These are phyloP conservation scores for Phytopythium oedochilum DNA, from an alignment of 352 stramenopile species.

Conservation along the genomic window DNA sequence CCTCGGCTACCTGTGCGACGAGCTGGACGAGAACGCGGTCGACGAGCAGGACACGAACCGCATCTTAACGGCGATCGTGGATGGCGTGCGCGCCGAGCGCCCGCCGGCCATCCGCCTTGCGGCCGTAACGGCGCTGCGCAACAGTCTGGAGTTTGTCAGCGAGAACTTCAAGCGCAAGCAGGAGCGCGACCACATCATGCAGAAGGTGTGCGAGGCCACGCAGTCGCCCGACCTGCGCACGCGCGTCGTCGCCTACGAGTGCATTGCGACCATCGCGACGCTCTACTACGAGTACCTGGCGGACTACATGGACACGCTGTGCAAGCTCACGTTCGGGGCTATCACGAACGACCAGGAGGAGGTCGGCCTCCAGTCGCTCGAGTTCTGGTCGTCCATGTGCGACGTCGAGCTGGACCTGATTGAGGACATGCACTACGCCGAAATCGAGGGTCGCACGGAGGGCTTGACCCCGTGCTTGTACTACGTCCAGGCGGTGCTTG, in stretches of 20 bases:
- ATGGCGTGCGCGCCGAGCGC: slow-evolving; percentile 90
- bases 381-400: slow-evolving; percentile 98
- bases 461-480: slow-evolving; percentile 68
- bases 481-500: slow-evolving; percentile 88
- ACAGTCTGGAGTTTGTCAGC: slow-evolving; percentile 94
- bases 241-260: slow-evolving; percentile 93
- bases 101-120: slow-evolving; percentile 88
- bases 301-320: slow-evolving; percentile 96
- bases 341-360: slow-evolving; percentile 91
- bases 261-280: slow-evolving; percentile 91
- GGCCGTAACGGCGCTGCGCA: slow-evolving; percentile 90
- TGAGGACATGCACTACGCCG: slow-evolving; percentile 88
- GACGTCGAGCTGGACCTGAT: slow-evolving; percentile 94
- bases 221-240: slow-evolving; percentile 85
- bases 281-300: slow-evolving; percentile 97
- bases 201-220: slow-evolving; percentile 95
- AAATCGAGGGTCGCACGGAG: slow-evolving; percentile 44
- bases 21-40: slow-evolving; percentile 67
- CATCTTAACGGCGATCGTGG: slow-evolving; percentile 96
- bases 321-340: slow-evolving; percentile 92
- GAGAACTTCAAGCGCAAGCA: slow-evolving; percentile 96
- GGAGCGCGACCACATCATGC: slow-evolving; percentile 96
- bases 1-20: slow-evolving; percentile 82
- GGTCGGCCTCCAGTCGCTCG: slow-evolving; percentile 94
- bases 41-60: slow-evolving; percentile 90